phyloP scores from a whole-genome alignment of 2,329 filamentous ascomycete genomes.

The Monosporascus sp. region DNA sequence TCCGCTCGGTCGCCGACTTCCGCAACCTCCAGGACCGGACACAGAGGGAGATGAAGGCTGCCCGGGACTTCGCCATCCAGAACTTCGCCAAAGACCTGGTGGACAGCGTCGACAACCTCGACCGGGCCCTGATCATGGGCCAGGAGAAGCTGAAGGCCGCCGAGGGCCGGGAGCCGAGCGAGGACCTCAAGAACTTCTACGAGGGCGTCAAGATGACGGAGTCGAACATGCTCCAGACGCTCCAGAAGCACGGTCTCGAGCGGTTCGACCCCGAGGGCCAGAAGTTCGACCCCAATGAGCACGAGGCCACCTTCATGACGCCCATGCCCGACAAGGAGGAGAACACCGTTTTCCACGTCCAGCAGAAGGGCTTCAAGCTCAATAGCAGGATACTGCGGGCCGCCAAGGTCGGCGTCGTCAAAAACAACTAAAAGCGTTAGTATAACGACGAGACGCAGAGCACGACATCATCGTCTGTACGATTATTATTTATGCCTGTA shows the following conservation, averaged over 20 bases:
- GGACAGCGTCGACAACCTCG: conserved; percentile 94
- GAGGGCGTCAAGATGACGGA: conserved; percentile 96
- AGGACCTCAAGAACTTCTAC: conserved; percentile 76
- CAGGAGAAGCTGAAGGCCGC: conserved; percentile 61
- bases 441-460: too few relatives aligned
- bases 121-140: conserved; percentile 81
- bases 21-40: conserved; percentile 96
- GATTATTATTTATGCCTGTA: conserved; percentile 12
- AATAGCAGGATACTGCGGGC: conserved; percentile 87
- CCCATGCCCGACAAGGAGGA: conserved; percentile 84
- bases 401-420: conserved; percentile 93
- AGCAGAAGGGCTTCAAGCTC: conserved; percentile 92
- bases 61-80: conserved; percentile 90
- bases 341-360: conserved; percentile 82
- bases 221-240: conserved; percentile 74
- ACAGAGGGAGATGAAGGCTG: conserved; percentile 78
- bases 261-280: conserved; percentile 77
- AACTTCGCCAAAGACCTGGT: conserved; percentile 93
- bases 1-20: conserved; percentile 93
- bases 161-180: conserved; percentile 25
- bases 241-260: conserved; percentile 92
- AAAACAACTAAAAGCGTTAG: conserved; percentile 48
- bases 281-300: conserved; percentile 93
- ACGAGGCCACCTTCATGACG: conserved; percentile 94
- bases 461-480: too few relatives aligned